phyloP scores from a whole-genome alignment of 192 early-diverging fungal species.

The Backusella liffmaniae region DNA sequence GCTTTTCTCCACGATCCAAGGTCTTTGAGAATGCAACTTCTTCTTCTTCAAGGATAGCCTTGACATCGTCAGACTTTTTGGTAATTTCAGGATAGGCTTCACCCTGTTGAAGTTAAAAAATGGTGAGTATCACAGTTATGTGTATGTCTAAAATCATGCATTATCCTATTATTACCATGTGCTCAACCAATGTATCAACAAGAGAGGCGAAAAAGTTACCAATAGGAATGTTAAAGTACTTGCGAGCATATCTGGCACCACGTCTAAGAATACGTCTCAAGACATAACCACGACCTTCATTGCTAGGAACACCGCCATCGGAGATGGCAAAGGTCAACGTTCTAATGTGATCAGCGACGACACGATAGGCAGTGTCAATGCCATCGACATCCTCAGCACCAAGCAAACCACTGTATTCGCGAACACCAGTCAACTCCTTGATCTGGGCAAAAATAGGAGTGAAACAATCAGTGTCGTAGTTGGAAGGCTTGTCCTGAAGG shows the following conservation, averaged over 20 bases:
- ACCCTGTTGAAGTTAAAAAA: constrained; percentile 45
- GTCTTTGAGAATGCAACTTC: constrained; percentile 94
- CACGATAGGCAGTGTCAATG: constrained; percentile 97
- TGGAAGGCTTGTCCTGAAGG: constrained; percentile 91
- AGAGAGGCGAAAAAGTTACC: constrained; percentile 92
- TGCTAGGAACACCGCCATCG: constrained; percentile 94
- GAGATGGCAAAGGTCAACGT: constrained; percentile 96
- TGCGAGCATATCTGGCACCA: constrained; percentile 92
- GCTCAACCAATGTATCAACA: constrained; percentile 85
- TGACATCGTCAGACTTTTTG: constrained; percentile 75
- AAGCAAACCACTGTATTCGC: constrained; percentile 81
- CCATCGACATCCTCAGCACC: constrained; percentile 93
- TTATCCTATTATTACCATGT: constrained; percentile 65
- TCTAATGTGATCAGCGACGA: constrained; percentile 96
- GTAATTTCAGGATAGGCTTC: constrained; percentile 89
- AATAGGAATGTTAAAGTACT: constrained; percentile 86
- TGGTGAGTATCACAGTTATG: not conserved
- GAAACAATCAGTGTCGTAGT: constrained; percentile 98
- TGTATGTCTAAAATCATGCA: constrained; percentile 13
- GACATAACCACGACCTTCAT: constrained; percentile 98
- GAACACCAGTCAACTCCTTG: constrained; percentile 82
- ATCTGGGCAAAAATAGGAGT: constrained; percentile 80
- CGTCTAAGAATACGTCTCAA: constrained; percentile 94
- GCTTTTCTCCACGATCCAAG: constrained; percentile 93
- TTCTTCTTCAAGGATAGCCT: constrained; percentile 96